Percentiles rank a stretch among this genome's conserved stretches.
Evolutionary conservation across 2,329 filamentous ascomycete species (phyloP).

Genomic region (Aureobasidium sp.): DNA sequence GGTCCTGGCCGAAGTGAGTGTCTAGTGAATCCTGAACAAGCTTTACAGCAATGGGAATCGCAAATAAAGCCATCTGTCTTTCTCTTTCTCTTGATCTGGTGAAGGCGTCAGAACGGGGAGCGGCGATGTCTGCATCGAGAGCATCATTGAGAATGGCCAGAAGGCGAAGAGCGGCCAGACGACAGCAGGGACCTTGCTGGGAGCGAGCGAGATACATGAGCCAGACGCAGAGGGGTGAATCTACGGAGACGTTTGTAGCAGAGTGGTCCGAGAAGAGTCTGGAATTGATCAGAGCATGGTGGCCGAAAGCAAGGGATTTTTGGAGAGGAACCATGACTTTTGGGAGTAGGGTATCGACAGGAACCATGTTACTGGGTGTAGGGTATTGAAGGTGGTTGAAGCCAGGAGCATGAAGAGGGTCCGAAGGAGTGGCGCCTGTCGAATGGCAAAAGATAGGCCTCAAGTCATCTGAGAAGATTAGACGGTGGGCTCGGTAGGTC

Average conservation of each 20-base stretch:
- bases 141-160: constrained; percentile 28
- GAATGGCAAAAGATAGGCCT: constrained; percentile 22
- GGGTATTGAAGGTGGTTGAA: background rate
- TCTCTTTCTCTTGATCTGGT: constrained; percentile 30
- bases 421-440: background rate
- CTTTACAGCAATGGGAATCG: constrained; percentile 40
- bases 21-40: constrained; percentile 34
- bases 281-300: constrained; percentile 10
- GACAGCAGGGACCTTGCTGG: constrained; percentile 29
- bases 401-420: background rate
- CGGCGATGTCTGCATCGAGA: constrained; percentile 26
- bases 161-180: constrained; percentile 35
- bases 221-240: constrained; percentile 41
- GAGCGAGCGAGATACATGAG: constrained; percentile 37
- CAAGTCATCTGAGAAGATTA: constrained; percentile 39
- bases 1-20: constrained; percentile 32
- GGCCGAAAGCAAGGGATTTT: constrained; percentile 14
- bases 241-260: constrained; percentile 31
- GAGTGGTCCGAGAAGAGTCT: constrained; percentile 14
- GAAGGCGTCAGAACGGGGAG: constrained; percentile 22
- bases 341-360: constrained; percentile 13
- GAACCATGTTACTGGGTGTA: background rate
- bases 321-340: constrained; percentile 14
- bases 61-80: constrained; percentile 35
- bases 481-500: constrained; percentile 62